Conservation (phyloP, 2,329 filamentous ascomycete genomes). For the Aspergillus candidus region DNA sequence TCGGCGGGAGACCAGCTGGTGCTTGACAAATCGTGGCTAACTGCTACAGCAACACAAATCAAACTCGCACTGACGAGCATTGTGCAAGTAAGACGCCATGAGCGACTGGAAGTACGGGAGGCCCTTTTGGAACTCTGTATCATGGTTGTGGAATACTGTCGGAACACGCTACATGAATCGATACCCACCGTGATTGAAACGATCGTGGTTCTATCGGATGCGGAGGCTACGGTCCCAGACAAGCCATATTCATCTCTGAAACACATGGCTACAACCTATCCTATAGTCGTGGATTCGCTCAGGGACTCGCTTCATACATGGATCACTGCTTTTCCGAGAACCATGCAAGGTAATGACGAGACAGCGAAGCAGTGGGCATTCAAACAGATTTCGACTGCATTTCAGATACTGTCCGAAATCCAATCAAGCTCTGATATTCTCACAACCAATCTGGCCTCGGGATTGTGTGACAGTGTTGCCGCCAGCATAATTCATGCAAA, state of each 20-base stretch:
- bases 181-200: slow-evolving; percentile 71
- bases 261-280: slow-evolving; percentile 58
- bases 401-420: slow-evolving; percentile 58
- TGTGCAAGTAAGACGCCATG: slow-evolving; percentile 66
- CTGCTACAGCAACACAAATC: slow-evolving; percentile 71
- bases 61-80: slow-evolving; percentile 75
- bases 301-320: slow-evolving; percentile 72
- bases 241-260: slow-evolving; percentile 43
- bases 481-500: slow-evolving; percentile 38
- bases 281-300: slow-evolving; percentile 56
- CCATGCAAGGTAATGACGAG: slow-evolving; percentile 82
- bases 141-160: slow-evolving; percentile 70
- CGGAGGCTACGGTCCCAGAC: slow-evolving; percentile 40
- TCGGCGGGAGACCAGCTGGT: slow-evolving; percentile 32
- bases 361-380: slow-evolving; percentile 66
- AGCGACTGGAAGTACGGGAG: slow-evolving; percentile 60
- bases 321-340: slow-evolving; percentile 70
- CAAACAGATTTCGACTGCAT: slow-evolving; percentile 67
- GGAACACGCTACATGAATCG: slow-evolving; percentile 63
- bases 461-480: slow-evolving; percentile 67
- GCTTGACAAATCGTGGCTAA: slow-evolving; percentile 61
- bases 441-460: slow-evolving; percentile 36
- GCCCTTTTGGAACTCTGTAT: slow-evolving; percentile 68
- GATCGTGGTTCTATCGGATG: slow-evolving; percentile 61
- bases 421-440: slow-evolving; percentile 42